These are phyloP conservation scores for Ogataea haglerorum DNA, from an alignment of 805 yeast species.

Conservation along the genomic window DNA sequence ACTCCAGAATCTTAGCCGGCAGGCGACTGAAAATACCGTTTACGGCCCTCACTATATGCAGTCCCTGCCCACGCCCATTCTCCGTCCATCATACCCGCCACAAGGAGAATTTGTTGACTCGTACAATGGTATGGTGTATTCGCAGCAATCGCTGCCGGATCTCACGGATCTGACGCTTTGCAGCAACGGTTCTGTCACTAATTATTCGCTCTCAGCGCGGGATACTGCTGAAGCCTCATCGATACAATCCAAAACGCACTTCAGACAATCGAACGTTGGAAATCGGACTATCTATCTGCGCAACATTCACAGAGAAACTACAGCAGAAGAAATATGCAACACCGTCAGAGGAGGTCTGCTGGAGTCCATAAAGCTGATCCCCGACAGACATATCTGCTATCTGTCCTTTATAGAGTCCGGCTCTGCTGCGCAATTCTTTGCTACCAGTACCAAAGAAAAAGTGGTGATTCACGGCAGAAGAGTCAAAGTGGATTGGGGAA, in stretches of 20 bases:
- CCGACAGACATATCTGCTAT: conserved; percentile 59
- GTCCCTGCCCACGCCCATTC: conserved; percentile 6
- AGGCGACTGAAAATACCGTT: conserved; percentile 2
- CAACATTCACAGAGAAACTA: conserved; percentile 59
- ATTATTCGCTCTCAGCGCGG: background rate
- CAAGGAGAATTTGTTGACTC: conserved; percentile 12
- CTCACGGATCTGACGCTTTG: conserved; percentile 4
- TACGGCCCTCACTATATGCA: conserved; percentile 4
- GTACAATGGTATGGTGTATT: conserved; percentile 10
- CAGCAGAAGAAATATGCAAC: conserved; percentile 72
- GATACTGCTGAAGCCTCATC: background rate
- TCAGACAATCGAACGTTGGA: conserved; percentile 27
- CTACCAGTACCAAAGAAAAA: conserved; percentile 47
- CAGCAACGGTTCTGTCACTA: conserved; percentile 8
- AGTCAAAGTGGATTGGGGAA: conserved; percentile 70
- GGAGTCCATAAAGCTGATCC: conserved; percentile 50
- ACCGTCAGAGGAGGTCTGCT: conserved; percentile 74
- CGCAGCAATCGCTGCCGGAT: conserved; percentile 7
- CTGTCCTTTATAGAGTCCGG: conserved; percentile 63
- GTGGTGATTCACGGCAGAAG: conserved; percentile 59
- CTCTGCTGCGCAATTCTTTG: conserved; percentile 64
- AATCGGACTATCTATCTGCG: conserved; percentile 72
- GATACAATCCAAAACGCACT: background rate
- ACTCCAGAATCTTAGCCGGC: conserved; percentile 10
- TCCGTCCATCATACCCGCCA: conserved; percentile 4